Evolutionary conservation across 169 alveolate species (phyloP).

Genomic region (Plasmodium vinckei): DNA sequence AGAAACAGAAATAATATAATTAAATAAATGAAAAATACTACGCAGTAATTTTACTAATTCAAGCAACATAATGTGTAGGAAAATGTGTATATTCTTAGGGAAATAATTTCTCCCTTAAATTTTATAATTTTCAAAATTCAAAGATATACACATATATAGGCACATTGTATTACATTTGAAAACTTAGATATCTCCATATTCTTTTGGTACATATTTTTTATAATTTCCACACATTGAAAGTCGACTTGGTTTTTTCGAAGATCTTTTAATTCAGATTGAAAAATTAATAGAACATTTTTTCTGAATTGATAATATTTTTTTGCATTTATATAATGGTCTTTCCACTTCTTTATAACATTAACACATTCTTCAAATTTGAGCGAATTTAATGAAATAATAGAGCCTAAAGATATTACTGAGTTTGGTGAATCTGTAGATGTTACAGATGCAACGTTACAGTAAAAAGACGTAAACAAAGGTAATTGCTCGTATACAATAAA

Average conservation of each 20-base stretch:
- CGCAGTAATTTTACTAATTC: background rate
- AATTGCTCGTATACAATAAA: conserved; percentile 70
- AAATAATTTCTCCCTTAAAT: too few species aligned
- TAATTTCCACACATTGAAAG: conserved; percentile 26
- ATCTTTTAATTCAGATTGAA: conserved; percentile 53
- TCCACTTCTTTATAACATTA: conserved; percentile 48
- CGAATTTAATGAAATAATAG: conserved; percentile 17
- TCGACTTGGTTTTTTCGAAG: conserved; percentile 24
- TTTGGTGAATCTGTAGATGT: background rate
- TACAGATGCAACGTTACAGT: conserved; percentile 28
- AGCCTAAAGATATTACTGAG: background rate
- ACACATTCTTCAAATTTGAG: conserved; percentile 48
- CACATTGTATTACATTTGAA: conserved; percentile 32
- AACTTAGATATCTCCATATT: conserved; percentile 31
- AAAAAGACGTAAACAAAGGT: conserved; percentile 66
- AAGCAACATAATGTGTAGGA: background rate
- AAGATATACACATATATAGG: conserved; percentile 1
- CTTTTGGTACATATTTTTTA: conserved; percentile 19
- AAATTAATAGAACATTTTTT: conserved; percentile 41
- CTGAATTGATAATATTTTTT: conserved; percentile 35
- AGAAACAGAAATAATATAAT: background rate
- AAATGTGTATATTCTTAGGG: too few species aligned
- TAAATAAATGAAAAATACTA: background rate
- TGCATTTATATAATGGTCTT: conserved; percentile 29
- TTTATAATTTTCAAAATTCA: background rate